phyloP scores from a whole-genome alignment of 2,329 filamentous ascomycete genomes.

The Amesomyces nigricolor region DNA sequence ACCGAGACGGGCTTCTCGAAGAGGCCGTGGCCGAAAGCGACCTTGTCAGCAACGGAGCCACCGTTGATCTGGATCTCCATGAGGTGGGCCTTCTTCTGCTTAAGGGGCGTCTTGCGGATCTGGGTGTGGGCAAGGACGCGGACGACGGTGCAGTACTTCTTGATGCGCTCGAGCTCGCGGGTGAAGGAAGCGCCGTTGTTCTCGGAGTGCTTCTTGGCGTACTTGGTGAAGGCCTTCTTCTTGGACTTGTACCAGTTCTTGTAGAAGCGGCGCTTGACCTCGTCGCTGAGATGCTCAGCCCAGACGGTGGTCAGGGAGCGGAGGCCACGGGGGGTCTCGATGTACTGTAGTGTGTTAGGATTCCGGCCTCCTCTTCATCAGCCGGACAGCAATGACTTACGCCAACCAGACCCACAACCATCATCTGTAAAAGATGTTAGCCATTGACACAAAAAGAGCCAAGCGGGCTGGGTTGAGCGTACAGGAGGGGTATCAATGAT shows the following conservation, averaged over 20 bases:
- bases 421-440: constrained; percentile 79
- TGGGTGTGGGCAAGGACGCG: constrained; percentile 99
- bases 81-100: constrained; percentile 99
- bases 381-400: constrained; percentile 29
- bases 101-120: constrained; percentile 97
- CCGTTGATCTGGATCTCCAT: constrained; percentile 99
- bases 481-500: constrained; percentile 93
- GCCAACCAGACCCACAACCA: constrained; percentile 98
- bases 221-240: constrained; percentile 99
- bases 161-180: constrained; percentile 98
- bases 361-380: constrained; percentile 14
- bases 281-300: constrained; percentile 98
- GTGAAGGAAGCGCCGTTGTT: constrained; percentile 83
- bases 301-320: constrained; percentile 99
- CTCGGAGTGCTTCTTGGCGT: constrained; percentile 99
- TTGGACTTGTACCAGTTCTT: constrained; percentile 99
- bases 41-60: constrained; percentile 92
- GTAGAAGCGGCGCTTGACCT: constrained; percentile 99
- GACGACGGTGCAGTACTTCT: constrained; percentile 99
- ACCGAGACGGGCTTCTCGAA: constrained; percentile 99
- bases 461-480: constrained; percentile 79
- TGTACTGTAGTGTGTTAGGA: constrained; percentile 53
- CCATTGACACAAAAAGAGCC: constrained; percentile 61
- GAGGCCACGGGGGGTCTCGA: constrained; percentile 98
- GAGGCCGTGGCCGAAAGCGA: constrained; percentile 86